Evolutionary conservation across 2,329 filamentous ascomycete species (phyloP).

Genomic region (Fusarium sp.): DNA sequence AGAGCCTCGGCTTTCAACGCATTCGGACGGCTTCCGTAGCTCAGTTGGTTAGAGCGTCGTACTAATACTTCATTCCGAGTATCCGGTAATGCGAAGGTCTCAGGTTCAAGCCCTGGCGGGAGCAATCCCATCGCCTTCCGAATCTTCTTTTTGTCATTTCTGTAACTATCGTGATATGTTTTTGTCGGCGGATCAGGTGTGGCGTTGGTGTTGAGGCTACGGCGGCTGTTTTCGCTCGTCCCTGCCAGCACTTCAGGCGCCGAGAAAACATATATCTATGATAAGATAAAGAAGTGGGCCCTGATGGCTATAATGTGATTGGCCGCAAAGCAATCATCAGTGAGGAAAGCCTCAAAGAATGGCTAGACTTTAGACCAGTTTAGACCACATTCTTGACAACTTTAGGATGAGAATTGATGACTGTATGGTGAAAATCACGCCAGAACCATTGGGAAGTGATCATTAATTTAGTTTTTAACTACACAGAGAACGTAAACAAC

Average conservation of each 20-base stretch:
- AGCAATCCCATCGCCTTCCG: background rate
- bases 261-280: background rate
- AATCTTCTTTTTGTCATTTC: background rate
- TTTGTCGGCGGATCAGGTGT: fast-evolving
- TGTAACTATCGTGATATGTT: background rate
- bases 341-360: background rate
- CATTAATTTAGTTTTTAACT: background rate
- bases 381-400: background rate
- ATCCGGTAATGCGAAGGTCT: background rate
- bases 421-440: fast-evolving
- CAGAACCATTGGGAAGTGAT: background rate
- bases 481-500: background rate
- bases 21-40: conserved; percentile 3
- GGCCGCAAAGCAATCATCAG: fast-evolving
- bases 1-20: background rate
- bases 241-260: background rate
- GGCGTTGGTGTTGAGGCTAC: background rate
- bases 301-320: background rate
- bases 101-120: background rate
- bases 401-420: no score
- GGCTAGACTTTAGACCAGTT: background rate
- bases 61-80: background rate
- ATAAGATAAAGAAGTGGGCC: background rate
- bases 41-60: conserved; percentile 2
- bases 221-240: background rate